Evolutionary conservation across 2,329 filamentous ascomycete genomes (phyloP), one percentile per base, ranked within the genome.

Genomic region (Epichloe scottii): DNA sequence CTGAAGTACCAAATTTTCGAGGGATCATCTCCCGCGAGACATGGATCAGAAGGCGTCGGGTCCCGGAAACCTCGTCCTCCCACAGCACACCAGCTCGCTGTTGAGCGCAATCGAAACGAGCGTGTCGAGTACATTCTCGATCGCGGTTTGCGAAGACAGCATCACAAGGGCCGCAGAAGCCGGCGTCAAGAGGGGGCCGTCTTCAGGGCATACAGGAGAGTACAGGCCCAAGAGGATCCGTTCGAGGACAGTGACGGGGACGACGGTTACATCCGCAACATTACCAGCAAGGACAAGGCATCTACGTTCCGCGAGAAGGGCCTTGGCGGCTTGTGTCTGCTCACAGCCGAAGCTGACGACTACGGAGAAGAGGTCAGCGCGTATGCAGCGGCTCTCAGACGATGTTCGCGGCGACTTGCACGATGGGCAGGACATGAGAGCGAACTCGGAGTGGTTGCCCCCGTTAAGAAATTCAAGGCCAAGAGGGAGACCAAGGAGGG

Each of bases 71-170:
- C 84, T 8, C 78, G 87, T 1, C 87, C 87, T 3, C 79, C 88
- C 0, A 93, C 87, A 0, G 85, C 86, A 37, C 87, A 93, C 65
- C 87, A 93, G 66, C 72, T 89, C 39, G 87, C 87, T 0, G 85
- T 93, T 1, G 86, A 89, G 64, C 78, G 83, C 51, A 89, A 90
- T 65, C 76, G 87, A 17, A 85, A 81, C 54, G 81, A 87, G 60
- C 81, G 87, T 5, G 87, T 91, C n/a, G 84, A 89, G 60, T 84
- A 89, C 59, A 87, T 89, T 48, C 77, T 93, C 15, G 84, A 88
- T 57, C 80, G 83, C n/a, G 83, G 84, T 33, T 71, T 91, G 35
- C 79, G 84, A 46, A 76, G 74, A 56, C 73, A 79, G 48, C 84
- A 89, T 60, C 78, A 82, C 61, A 72, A 72, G 51, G 77, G 81